Conservation (phyloP, 2,329 filamentous ascomycete species). For the Phoma sp. region DNA sequence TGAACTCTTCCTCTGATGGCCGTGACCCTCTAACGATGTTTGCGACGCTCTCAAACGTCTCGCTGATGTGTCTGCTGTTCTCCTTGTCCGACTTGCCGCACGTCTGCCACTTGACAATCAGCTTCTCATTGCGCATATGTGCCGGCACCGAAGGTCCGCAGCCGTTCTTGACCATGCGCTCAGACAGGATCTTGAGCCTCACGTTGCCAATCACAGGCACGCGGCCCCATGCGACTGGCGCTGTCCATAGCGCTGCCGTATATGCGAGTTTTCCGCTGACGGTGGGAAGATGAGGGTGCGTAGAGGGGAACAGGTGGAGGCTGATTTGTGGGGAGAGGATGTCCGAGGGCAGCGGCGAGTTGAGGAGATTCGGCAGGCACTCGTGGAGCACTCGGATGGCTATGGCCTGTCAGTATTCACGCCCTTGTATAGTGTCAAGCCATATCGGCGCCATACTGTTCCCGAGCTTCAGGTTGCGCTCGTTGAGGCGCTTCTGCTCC, state of each 20-base stretch:
- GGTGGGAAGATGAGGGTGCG: conserved; percentile 87
- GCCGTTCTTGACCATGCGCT: conserved; percentile 77
- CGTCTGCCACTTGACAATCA: conserved; percentile 91
- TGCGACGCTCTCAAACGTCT: conserved; percentile 63
- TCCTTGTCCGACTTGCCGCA: conserved; percentile 60
- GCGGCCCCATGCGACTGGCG: conserved; percentile 93
- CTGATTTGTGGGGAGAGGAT: conserved; percentile 69
- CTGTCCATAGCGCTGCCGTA: conserved; percentile 92
- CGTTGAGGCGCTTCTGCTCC: conserved; percentile 61
- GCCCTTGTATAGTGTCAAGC: background rate
- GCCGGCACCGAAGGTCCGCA: conserved; percentile 49
- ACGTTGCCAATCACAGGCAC: conserved; percentile 92
- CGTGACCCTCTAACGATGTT: conserved; percentile 62
- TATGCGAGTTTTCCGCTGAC: conserved; percentile 92
- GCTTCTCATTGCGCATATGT: conserved; percentile 69
- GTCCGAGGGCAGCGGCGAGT: conserved; percentile 66
- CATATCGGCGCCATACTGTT: conserved; percentile 57
- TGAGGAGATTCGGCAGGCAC: conserved; percentile 66
- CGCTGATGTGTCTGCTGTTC: conserved; percentile 54
- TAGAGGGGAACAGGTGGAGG: conserved; percentile 72
- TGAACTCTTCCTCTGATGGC: conserved; percentile 71
- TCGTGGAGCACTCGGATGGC: conserved; percentile 68
- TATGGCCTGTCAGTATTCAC: conserved; percentile 36
- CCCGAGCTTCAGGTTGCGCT: conserved; percentile 68
- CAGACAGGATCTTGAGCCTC: conserved; percentile 83